Evolutionary conservation across 2,329 filamentous ascomycete species (phyloP), one percentile per base, ranked within the genome.

Genomic region (Didymella keratinophila): DNA sequence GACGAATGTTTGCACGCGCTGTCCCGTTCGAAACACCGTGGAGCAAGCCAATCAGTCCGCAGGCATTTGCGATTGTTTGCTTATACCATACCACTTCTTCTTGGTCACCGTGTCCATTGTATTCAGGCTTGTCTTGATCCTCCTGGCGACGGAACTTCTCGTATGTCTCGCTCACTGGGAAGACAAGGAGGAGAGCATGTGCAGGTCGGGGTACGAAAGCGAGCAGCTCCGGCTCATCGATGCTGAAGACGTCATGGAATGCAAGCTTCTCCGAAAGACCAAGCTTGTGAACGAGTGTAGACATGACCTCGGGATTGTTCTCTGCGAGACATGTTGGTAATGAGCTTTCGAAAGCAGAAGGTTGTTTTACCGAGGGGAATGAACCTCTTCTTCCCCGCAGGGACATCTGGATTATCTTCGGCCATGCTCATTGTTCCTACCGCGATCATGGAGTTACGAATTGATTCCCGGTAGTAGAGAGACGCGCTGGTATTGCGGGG

Each of bases 31-130:
- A 85, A 0, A 93, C 87, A 23, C 89, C 90, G 74, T 99, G 95
- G 41, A 98, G 78, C 45, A 99, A 78, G 0, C 92, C 95, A 82
- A 98, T 97, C 52, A 97, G 81, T 0, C 95, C 95, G 78, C 95
- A 98, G 3, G 95, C 93, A 76, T 98, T 97, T 59, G 90, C 87
- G 69, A 98, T 98, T 0, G 94, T 98, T 81, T 98, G 95, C 71
- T 88, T 91, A 83, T 93, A 98, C 95, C 94, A 99, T 8, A 96
- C 72, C 0, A 97, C 91, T 5, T 91, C 89, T 72, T 97, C 92
- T 0, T 71, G 72, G 0, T 84, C 78, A 1, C 93, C 93, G 18
- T 81, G 83, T 42, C 89, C 90, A 0, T 76, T 74, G 80, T 97
- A 97, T 37, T 87, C 85, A 2, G 80, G 65, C 41, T 81, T 80